Base-by-base conservation (phyloP, 371 early-diverging fungal genomes). In the Circinella umbellata region DNA sequence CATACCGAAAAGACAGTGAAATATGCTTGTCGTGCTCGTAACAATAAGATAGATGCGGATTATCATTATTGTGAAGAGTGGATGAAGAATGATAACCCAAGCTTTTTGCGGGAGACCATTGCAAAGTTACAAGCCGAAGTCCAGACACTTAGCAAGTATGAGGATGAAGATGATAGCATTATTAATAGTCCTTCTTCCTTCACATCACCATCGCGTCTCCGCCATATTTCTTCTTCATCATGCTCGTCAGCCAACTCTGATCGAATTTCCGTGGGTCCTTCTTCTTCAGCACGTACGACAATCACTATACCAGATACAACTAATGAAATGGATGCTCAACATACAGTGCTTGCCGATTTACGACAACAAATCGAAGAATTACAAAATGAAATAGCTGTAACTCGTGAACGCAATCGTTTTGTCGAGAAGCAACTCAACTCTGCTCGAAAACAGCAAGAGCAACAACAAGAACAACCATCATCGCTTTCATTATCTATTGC, bases 1-100 rank as follows among this genome's bases (percentile, higher is more conserved):
- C 84, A 89, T 68, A 88, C 80, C 57, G 98, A 98, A 74, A 94
- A 90, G 73, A 96, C 96, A 10, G 83, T 98, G 13, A 85, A 88
- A 67, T 97, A 94, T 75, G 96, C 95, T 27, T 87, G 88, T 69
- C 84, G 93, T 0, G 92, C 93, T 1, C 83, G 91, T 38, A 89
- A 90, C 67, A 93, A 93, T 69, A 89, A 89, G 66, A 92, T 92
- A 76, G 80, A 85, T 39, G 90, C 86, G 3, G 83, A 81, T 27
- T 77, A 90, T 46, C 92, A 92, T 71, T 86, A 86, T 61, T 64
- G 60, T 17, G 70, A 69, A 61, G 90, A 90, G 49, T 79, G 73
- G 73, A 82, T 79, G 63, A 79, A 76, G 63, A 74, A 67, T 73
- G 83, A 76, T 42, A 82, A 83, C 66, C 73, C 82, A 14, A 81